Base-by-base conservation (phyloP, 2,329 filamentous ascomycete species). In the Nemania diffusa region DNA sequence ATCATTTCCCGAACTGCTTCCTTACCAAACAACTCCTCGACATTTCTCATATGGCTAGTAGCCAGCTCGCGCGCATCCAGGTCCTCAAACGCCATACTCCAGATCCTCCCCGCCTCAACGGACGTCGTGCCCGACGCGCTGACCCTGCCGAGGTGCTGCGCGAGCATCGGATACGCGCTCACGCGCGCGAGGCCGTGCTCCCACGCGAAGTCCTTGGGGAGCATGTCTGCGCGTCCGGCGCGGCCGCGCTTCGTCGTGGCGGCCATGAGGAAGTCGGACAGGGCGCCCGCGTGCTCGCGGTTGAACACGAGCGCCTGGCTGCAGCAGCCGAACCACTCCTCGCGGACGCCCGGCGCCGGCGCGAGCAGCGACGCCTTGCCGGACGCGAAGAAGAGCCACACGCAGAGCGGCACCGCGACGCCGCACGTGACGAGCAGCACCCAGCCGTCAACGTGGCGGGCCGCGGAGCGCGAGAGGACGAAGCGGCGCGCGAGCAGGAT, bases 111-210 rank as follows among this genome's bases (percentile, higher is more conserved):
- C 11, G 76, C 76, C 52, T 77, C 75, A n/a, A 73, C 69, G 26
- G 67, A 69, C 32, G 71, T 75, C 9, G 76, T 77, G n/a, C 73
- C 73, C 2, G 72, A 77, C 0, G 75, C 76, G 64, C 75, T 77
- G 20, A 76, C 71, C 37, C 73, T 67, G 3, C 76, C 76, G 0
- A 73, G 67, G 57, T 77, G 76, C 52, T 77, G 76, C n/a, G 74
- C 76, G n/a, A 77, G 64, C 76, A 77, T 77, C 52, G 76, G 76
- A 56, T 77, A 77, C 13, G 75, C 76, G 32, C 75, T 77, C 2
- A 77, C 46, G 46, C 76, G 71, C 46, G 76, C 74, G 20, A 77
- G 71, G 8, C 76, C 76, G 40, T 70, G 71, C 5, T 77, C 61
- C 68, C 72, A 76, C 4, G 76, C 76, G 60, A 75, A 77, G 11